Conservation (phyloP, 2,329 filamentous ascomycete species). For the Aspergillus sp. region DNA sequence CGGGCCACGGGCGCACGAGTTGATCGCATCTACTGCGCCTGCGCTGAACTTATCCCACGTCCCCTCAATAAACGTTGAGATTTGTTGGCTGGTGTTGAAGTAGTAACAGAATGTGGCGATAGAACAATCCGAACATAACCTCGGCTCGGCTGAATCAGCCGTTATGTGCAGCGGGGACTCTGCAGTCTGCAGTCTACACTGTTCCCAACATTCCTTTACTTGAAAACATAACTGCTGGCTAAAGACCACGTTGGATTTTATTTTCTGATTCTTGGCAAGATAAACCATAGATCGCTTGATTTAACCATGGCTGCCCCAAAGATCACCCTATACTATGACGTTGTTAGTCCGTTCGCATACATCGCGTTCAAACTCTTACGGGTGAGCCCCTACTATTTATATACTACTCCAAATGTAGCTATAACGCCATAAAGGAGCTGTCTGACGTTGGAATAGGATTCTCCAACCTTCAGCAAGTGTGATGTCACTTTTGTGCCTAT, state of each 20-base stretch:
- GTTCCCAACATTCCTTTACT: not conserved
- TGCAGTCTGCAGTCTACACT: not conserved
- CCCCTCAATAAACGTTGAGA: not conserved
- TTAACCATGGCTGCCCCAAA: conserved; percentile 47
- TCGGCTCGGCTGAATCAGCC: conserved; percentile 11
- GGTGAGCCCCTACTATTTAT: conserved; percentile 40
- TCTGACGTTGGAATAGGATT: conserved; percentile 44
- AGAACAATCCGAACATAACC: conserved; percentile 10
- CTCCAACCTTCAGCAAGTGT: conserved; percentile 54
- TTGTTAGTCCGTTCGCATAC: conserved; percentile 62
- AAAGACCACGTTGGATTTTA: not conserved
- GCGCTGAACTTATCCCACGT: not conserved
- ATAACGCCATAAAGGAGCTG: not conserved
- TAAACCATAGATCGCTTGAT: not conserved
- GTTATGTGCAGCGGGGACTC: not conserved
- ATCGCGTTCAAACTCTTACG: conserved; percentile 57
- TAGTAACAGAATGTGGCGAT: not conserved
- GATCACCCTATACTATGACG: conserved; percentile 59
- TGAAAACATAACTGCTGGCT: not conserved
- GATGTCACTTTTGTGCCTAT: conserved; percentile 60
- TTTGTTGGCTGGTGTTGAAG: not conserved
- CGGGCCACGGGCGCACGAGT: not conserved
- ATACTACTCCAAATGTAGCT: not conserved
- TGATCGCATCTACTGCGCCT: not conserved
- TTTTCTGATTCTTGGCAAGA: not conserved